These are phyloP conservation scores for Diversispora eburnea DNA, from an alignment of 192 early-diverging fungal species.

Conservation along the genomic window DNA sequence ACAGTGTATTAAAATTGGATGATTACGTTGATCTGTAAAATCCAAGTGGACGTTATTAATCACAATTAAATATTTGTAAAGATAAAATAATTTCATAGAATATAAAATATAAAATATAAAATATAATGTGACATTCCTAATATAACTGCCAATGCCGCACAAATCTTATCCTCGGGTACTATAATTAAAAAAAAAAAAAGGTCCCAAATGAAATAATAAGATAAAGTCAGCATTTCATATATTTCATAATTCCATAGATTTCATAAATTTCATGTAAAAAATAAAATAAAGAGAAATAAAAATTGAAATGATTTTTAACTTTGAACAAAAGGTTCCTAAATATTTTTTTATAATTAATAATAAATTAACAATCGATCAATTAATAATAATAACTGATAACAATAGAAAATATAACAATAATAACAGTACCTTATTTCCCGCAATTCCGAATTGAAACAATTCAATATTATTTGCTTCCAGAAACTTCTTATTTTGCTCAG, in stretches of 20 bases:
- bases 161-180: conserved; percentile 61
- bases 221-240: too few relatives aligned
- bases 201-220: neutral
- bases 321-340: conserved; percentile 64
- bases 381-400: neutral
- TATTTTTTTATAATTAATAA: too few relatives aligned
- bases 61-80: neutral
- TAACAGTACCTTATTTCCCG: conserved; percentile 82
- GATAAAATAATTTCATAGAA: conserved; percentile 29
- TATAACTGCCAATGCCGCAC: conserved; percentile 51
- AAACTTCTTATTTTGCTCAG: conserved; percentile 83
- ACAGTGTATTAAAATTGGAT: conserved; percentile 91
- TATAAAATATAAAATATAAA: neutral
- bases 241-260: too few relatives aligned
- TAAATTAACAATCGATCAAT: neutral
- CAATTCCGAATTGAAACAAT: conserved; percentile 83
- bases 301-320: conserved; percentile 37
- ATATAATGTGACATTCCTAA: conserved; percentile 33
- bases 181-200: neutral
- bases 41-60: conserved; percentile 25
- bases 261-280: neutral
- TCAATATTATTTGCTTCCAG: conserved; percentile 72
- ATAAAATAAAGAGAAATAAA: neutral
- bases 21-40: conserved; percentile 63
- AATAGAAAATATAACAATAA: neutral